Evolutionary conservation across 495 filamentous ascomycete species (phyloP).

Genomic region (Arthonia radiata): DNA sequence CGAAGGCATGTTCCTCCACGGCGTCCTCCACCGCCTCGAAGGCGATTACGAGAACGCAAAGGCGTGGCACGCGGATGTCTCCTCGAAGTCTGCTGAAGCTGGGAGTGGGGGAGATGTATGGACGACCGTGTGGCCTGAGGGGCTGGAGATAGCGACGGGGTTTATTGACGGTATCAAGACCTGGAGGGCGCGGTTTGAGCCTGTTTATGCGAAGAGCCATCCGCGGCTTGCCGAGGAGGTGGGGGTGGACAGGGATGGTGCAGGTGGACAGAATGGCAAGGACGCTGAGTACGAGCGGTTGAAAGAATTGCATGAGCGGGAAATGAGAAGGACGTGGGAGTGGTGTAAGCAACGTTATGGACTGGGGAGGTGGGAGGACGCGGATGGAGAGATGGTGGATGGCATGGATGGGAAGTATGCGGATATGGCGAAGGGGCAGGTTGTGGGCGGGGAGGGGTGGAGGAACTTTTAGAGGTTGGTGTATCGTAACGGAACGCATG

Average conservation of each 20-base stretch:
- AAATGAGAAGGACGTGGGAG: constrained; percentile 14
- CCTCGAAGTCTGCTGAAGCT: neutral
- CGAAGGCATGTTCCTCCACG: constrained; percentile 22
- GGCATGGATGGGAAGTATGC: constrained; percentile 14
- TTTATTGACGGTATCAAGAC: no score
- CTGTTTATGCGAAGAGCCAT: no score
- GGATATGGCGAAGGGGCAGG: constrained; percentile 9
- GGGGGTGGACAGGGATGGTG: constrained; percentile 10
- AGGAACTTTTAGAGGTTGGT: constrained; percentile 12
- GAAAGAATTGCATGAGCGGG: constrained; percentile 10
- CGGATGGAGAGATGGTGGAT: constrained; percentile 12
- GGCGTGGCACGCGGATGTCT: constrained; percentile 16
- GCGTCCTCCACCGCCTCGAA: constrained; percentile 20
- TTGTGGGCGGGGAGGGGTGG: constrained; percentile 11
- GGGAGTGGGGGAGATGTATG: neutral
- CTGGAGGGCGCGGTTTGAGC: no score
- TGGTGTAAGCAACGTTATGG: constrained; percentile 16
- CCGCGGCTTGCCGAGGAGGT: no score
- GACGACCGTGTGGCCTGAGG: neutral
- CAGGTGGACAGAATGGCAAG: constrained; percentile 7
- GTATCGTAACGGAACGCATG: no score
- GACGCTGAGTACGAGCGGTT: constrained; percentile 6
- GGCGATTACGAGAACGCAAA: constrained; percentile 20
- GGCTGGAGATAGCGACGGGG: constrained; percentile 7
- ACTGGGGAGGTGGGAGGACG: constrained; percentile 11